phyloP scores from a whole-genome alignment of 352 stramenopile species.

The Phytophthora citrophthora region DNA sequence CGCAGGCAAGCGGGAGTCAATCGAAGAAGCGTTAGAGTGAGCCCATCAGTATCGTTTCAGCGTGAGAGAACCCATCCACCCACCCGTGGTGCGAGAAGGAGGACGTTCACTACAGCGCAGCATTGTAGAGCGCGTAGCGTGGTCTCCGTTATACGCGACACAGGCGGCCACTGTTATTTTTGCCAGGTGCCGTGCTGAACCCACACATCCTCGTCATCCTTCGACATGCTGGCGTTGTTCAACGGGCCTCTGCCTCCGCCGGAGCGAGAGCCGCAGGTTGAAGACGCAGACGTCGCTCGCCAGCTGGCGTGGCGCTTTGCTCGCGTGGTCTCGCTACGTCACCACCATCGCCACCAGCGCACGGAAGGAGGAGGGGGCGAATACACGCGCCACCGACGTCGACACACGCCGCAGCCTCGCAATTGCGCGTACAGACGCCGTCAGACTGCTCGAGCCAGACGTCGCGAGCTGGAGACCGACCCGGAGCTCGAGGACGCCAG shows the following conservation, averaged over 20 bases:
- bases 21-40: too few species aligned
- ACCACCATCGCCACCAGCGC: conserved; percentile 20
- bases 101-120: too few species aligned
- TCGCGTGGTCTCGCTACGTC: conserved; percentile 39
- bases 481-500: conserved; percentile 20
- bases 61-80: too few species aligned
- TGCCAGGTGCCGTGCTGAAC: neutral
- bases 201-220: neutral
- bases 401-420: conserved; percentile 11
- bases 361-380: neutral
- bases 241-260: conserved; percentile 16
- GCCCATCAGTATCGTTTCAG: too few species aligned
- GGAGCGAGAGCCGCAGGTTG: conserved; percentile 10
- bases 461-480: conserved; percentile 13
- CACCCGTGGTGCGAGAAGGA: too few species aligned
- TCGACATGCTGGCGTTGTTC: conserved; percentile 24
- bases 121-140: too few species aligned
- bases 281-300: conserved; percentile 6
- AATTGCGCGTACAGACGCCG: conserved; percentile 42
- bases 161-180: neutral
- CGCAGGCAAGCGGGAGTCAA: too few species aligned
- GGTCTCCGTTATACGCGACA: too few species aligned
- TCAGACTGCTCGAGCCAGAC: conserved; percentile 7
- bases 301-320: conserved; percentile 49
- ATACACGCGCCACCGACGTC: conserved; percentile 1